Base-by-base conservation (phyloP, 371 early-diverging fungal species). In the Saksenaea oblongispora region DNA sequence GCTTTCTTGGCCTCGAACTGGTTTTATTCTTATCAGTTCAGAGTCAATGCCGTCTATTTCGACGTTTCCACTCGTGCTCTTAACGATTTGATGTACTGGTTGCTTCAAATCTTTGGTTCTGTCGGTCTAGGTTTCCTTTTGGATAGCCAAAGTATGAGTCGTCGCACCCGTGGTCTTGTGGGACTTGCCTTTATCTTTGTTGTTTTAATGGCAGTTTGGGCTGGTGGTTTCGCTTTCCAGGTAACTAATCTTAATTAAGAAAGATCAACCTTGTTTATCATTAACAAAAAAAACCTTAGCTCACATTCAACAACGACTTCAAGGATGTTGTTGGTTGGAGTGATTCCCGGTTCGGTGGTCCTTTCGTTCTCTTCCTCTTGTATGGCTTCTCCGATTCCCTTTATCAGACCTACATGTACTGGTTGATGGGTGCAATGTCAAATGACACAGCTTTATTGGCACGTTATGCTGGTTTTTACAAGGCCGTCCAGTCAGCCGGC, bases 351-450 rank as follows among this genome's bases (percentile, higher is more conserved):
- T 79, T 73, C 35, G 76, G 75, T 17, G 84, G 83, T 24, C 78
- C 85, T 0, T 80, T 89, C 64, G 72, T 86, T 61, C 76, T 91
- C 24, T 90, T 85, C 71, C 39, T 88, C 54, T 18, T 80, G 55
- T 88, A 86, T 61, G 91, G 91, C 27, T 56, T 87, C 14, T 66
- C 69, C 18, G 91, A 91, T 75, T 85, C 90, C 34, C 71, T 88
- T 63, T 86, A 80, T 72, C 90, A 90, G 71, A 77, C 82, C 55
- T 83, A 84, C 58, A 76, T 84, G 34, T 88, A 89, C 81, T 91
- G 91, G 90, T 61, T 92, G 44, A 88, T 90, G 78, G 89, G 90
- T 15, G 83, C 88, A 39, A 77, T 89, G 37, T 75, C 86, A 41
- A 89, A 89, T 74, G 87, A 90, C 61, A 72, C 84, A 63, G 72